These are phyloP conservation scores for Plectosphaerella sp. DNA, from an alignment of 2,329 filamentous ascomycete genomes.

Conservation along the genomic window DNA sequence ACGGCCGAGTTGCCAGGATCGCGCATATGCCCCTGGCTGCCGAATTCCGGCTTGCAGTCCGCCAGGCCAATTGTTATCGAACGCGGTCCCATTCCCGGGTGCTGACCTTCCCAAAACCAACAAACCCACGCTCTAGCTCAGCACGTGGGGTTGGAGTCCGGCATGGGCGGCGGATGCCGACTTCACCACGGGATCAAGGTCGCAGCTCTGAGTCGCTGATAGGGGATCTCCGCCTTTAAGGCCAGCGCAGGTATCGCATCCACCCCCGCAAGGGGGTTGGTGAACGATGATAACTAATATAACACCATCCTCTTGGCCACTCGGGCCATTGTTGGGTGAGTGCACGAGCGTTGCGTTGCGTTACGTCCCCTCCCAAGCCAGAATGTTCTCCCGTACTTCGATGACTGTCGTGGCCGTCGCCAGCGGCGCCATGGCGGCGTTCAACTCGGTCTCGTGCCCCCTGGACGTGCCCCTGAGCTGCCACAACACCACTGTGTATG, in stretches of 20 bases:
- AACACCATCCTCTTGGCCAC: neutral
- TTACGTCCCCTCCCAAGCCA: neutral
- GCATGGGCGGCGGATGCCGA: neutral
- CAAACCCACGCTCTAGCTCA: neutral
- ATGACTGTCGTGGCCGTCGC: neutral
- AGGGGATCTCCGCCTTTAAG: neutral
- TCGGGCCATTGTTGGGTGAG: neutral
- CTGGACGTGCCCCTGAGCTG: constrained; percentile 51
- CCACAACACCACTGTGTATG: constrained; percentile 54
- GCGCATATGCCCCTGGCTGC: neutral
- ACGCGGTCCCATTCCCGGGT: neutral
- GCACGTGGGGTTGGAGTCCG: neutral
- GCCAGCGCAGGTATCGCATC: neutral
- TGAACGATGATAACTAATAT: neutral
- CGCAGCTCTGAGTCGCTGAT: neutral
- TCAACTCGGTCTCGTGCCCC: constrained; percentile 14
- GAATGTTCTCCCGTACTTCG: neutral
- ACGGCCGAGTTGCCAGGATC: too few relatives aligned
- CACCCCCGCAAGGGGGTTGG: neutral
- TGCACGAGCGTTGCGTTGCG: neutral
- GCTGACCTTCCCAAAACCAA: neutral
- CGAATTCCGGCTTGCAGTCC: neutral
- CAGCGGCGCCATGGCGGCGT: neutral
- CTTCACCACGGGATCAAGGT: neutral
- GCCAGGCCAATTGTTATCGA: neutral